These are phyloP conservation scores for Corynascus novoguineensis DNA, from an alignment of 495 filamentous ascomycete species.

Conservation along the genomic window DNA sequence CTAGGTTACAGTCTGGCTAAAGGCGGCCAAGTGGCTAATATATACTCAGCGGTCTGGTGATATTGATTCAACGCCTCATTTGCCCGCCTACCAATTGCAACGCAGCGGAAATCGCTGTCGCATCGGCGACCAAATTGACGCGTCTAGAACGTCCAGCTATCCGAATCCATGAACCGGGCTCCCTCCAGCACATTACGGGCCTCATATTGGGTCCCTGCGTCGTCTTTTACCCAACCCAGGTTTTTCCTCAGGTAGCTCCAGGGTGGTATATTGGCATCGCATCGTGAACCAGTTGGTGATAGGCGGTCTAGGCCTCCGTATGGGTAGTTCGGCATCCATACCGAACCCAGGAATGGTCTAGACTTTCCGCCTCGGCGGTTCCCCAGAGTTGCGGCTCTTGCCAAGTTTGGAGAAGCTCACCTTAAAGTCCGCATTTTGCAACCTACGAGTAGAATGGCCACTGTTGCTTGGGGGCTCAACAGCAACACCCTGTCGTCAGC, in stretches of 20 bases:
- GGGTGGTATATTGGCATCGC: too few species aligned
- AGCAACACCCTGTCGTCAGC: background rate
- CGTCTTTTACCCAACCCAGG: too few species aligned
- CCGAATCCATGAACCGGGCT: background rate
- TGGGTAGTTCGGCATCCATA: background rate
- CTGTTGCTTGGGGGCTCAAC: too few species aligned
- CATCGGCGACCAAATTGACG: background rate
- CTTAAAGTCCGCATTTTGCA: too few species aligned
- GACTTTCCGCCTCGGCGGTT: background rate
- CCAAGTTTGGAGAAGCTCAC: slow-evolving; percentile 3
- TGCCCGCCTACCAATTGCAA: background rate
- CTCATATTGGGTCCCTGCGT: too few species aligned
- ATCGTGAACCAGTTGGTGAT: too few species aligned
- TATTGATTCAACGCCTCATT: background rate
- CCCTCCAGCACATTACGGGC: too few species aligned
- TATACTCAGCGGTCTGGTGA: slow-evolving; percentile 1
- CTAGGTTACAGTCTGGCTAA: slow-evolving; percentile 2
- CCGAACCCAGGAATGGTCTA: background rate
- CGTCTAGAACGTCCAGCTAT: background rate
- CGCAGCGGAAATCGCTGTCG: background rate
- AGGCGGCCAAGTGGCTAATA: background rate
- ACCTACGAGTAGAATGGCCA: too few species aligned
- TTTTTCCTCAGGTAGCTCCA: too few species aligned
- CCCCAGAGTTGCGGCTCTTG: slow-evolving; percentile 8
- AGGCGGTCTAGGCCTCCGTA: background rate